A percentile compares a stretch with the other conserved stretches of the same genome.
These are phyloP conservation scores for Lipomyces orientalis DNA, from an alignment of 805 yeast species.

Conservation along the genomic window DNA sequence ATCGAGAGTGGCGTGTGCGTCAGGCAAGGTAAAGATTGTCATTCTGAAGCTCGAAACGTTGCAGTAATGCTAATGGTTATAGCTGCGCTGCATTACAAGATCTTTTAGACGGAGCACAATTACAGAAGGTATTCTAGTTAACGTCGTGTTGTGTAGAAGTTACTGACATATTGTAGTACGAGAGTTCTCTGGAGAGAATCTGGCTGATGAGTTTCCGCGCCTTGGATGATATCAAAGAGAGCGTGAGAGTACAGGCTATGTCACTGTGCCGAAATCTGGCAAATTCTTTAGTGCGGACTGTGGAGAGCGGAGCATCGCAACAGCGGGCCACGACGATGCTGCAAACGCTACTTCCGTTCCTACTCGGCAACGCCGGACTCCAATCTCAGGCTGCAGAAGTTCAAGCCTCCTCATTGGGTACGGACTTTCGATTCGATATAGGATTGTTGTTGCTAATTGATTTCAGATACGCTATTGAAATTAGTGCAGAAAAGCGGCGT, in stretches of 20 bases:
- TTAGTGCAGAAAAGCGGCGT: conserved; percentile 68
- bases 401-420: conserved; percentile 64
- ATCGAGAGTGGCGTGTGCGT: conserved; percentile 90
- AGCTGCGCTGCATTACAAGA: conserved; percentile 48
- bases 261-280: conserved; percentile 71
- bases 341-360: conserved; percentile 70
- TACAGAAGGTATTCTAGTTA: conserved; percentile 50
- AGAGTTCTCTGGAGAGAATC: conserved; percentile 61
- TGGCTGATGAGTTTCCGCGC: conserved; percentile 90
- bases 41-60: conserved; percentile 53
- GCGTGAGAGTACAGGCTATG: conserved; percentile 82
- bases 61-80: background rate
- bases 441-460: conserved; percentile 41
- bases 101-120: conserved; percentile 66
- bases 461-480: conserved; percentile 61
- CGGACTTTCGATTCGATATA: background rate
- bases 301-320: conserved; percentile 50
- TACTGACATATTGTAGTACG: conserved; percentile 37
- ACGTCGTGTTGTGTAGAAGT: background rate
- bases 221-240: conserved; percentile 93
- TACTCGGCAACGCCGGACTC: conserved; percentile 78
- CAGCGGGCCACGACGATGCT: conserved; percentile 56
- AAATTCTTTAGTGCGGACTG: conserved; percentile 60
- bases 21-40: conserved; percentile 57
- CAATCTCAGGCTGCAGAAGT: conserved; percentile 88